Evolutionary conservation across 2,329 filamentous ascomycete species (phyloP).

Genomic region (Samsoniella hepiali): DNA sequence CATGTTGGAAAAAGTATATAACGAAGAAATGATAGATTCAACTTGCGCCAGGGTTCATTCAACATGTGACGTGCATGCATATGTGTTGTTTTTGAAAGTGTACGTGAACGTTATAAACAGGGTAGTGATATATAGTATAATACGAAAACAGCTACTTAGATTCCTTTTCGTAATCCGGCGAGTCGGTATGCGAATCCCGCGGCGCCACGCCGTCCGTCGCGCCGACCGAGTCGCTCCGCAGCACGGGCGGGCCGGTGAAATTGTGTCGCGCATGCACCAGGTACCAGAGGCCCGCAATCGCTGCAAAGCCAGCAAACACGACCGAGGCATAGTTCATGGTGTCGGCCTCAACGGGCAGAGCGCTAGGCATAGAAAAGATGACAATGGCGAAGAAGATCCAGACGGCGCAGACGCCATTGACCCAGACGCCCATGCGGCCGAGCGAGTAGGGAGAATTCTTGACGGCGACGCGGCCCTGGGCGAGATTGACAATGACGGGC

Average conservation of each 20-base stretch:
- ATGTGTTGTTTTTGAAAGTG: neutral
- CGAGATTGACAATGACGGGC: constrained; percentile 68
- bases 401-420: constrained; percentile 64
- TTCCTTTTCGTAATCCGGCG: constrained; percentile 10
- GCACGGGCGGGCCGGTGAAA: constrained; percentile 56
- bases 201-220: constrained; percentile 12
- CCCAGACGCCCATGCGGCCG: constrained; percentile 63
- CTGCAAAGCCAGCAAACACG: constrained; percentile 61
- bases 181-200: constrained; percentile 8
- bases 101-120: neutral
- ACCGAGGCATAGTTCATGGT: constrained; percentile 67
- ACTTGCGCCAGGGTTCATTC: too few relatives aligned
- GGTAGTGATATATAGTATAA: neutral
- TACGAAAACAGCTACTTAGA: neutral
- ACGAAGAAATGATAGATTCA: constrained; percentile 5
- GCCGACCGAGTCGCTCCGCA: constrained; percentile 12
- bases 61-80: neutral
- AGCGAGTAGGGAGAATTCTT: constrained; percentile 64
- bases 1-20: neutral
- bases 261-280: constrained; percentile 59
- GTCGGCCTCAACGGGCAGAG: constrained; percentile 52
- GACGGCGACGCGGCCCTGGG: constrained; percentile 65
- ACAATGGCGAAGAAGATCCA: constrained; percentile 71
- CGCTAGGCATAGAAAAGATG: constrained; percentile 72
- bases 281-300: constrained; percentile 61